A percentile compares a stretch with the other conserved stretches of the same genome.
These are phyloP conservation scores for Tanacetum coccineum DNA, from an alignment of 129 eudicot genomes.

Conservation along the genomic window DNA sequence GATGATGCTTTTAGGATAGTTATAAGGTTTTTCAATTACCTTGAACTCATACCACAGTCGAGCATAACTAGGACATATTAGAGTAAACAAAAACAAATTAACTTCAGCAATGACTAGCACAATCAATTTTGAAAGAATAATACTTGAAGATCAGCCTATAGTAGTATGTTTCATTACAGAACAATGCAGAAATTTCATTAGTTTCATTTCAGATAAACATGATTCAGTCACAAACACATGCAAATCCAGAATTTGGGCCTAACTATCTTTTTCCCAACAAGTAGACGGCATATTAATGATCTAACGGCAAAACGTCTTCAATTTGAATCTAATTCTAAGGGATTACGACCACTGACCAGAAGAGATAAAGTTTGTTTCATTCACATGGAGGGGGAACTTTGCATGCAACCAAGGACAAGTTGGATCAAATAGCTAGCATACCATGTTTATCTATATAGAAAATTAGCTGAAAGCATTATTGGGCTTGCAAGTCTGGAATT, in stretches of 20 bases:
- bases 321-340: neutral
- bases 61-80: slow-evolving; percentile 3
- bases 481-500: neutral
- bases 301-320: neutral
- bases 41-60: neutral
- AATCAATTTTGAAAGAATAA: neutral
- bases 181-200: neutral
- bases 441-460: slow-evolving; percentile 5
- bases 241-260: neutral
- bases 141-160: neutral
- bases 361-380: neutral
- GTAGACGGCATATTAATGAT: neutral
- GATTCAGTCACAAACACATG: slow-evolving; percentile 10
- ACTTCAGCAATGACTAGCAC: neutral
- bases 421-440: neutral
- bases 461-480: slow-evolving; percentile 4
- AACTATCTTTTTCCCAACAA: slow-evolving; percentile 8
- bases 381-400: neutral
- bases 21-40: slow-evolving; percentile 3
- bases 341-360: neutral
- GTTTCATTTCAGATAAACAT: neutral
- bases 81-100: slow-evolving; percentile 2
- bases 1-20: neutral
- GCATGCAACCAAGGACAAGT: slow-evolving; percentile 4
- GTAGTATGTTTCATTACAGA: neutral